phyloP scores from a whole-genome alignment of 176 grass and related monocot species.

The Hyparrhenia diplandra region DNA sequence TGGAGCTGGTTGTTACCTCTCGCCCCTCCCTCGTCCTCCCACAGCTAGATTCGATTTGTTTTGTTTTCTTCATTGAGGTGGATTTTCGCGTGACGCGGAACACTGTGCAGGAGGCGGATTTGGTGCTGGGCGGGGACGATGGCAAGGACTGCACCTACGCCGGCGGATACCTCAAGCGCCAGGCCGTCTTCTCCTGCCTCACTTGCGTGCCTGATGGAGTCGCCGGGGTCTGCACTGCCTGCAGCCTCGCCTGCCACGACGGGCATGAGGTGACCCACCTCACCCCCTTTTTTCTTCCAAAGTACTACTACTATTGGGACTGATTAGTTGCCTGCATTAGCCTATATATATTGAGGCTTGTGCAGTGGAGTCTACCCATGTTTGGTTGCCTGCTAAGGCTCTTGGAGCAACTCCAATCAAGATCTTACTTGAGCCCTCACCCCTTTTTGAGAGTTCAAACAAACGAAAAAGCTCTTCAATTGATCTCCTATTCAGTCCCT shows the following conservation, averaged over 20 bases:
- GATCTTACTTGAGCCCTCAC: background rate
- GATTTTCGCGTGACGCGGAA: constrained; percentile 3
- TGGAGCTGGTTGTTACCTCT: constrained; percentile 60
- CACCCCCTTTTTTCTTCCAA: background rate
- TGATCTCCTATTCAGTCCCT: background rate
- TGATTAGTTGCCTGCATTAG: background rate
- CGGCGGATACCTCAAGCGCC: constrained; percentile 82
- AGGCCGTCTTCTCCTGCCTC: constrained; percentile 97
- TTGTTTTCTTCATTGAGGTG: background rate
- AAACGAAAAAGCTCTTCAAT: background rate
- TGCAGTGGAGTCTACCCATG: background rate
- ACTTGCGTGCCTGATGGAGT: constrained; percentile 74
- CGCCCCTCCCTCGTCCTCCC: background rate
- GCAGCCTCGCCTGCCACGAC: constrained; percentile 91
- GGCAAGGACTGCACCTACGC: constrained; percentile 95
- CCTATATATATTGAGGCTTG: background rate
- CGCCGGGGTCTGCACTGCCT: constrained; percentile 89
- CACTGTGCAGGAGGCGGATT: constrained; percentile 74
- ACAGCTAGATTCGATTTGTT: background rate
- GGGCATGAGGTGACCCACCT: constrained; percentile 72
- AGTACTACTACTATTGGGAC: background rate
- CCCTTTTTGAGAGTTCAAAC: background rate
- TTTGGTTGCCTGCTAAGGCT: background rate
- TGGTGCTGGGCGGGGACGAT: constrained; percentile 93
- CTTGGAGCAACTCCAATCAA: background rate